Conservation (phyloP, 2,329 filamentous ascomycete species). For the Coniochaeta prunicola region DNA sequence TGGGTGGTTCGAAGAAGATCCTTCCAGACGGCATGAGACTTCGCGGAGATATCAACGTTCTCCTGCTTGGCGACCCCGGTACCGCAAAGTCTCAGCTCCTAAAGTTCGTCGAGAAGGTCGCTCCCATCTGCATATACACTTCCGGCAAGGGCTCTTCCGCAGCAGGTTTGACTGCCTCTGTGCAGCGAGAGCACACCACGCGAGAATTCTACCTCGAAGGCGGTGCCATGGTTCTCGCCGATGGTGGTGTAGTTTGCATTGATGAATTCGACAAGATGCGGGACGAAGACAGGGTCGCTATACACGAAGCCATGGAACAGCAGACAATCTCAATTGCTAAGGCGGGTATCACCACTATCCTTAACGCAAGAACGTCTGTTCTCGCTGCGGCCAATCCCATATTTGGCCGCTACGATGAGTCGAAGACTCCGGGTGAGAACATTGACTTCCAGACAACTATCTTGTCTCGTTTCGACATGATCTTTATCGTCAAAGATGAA, state of each 20-base stretch:
- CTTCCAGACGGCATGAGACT: constrained; percentile 96
- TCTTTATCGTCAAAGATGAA: constrained; percentile 96
- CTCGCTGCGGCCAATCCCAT: constrained; percentile 95
- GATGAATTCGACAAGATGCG: constrained; percentile 99
- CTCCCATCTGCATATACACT: constrained; percentile 96
- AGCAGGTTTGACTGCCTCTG: constrained; percentile 93
- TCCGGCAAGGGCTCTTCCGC: constrained; percentile 97
- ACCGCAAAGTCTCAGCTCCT: constrained; percentile 95
- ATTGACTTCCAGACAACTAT: constrained; percentile 99
- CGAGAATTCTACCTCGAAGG: constrained; percentile 97
- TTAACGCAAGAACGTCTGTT: constrained; percentile 92
- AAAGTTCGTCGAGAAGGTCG: constrained; percentile 95
- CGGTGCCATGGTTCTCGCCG: constrained; percentile 95
- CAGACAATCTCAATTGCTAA: constrained; percentile 99
- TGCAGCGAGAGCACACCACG: constrained; percentile 85
- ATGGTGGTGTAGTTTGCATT: constrained; percentile 95
- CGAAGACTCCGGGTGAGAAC: constrained; percentile 96
- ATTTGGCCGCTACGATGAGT: constrained; percentile 94
- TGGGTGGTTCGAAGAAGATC: constrained; percentile 96
- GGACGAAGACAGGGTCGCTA: constrained; percentile 94
- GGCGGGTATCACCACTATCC: constrained; percentile 94
- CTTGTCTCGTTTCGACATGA: constrained; percentile 97
- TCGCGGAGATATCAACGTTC: constrained; percentile 94
- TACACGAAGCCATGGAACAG: constrained; percentile 99
- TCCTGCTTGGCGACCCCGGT: constrained; percentile 93